Base-by-base conservation (phyloP, 495 filamentous ascomycete species). In the Penicillium lagena region DNA sequence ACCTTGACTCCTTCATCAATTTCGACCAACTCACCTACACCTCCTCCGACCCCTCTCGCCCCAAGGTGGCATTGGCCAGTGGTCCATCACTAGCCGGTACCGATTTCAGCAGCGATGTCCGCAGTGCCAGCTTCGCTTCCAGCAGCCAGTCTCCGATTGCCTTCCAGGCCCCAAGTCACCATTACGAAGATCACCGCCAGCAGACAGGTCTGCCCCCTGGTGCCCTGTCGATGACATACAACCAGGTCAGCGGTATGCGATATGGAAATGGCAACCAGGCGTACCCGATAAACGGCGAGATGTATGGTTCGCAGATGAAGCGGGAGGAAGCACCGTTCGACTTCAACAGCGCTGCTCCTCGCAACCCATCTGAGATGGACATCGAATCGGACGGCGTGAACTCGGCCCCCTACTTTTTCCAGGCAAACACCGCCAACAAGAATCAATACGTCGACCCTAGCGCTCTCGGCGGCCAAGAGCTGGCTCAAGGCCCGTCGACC, bases 111-210 rank as follows among this genome's bases (percentile, higher is more conserved):
- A 60, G 54, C 40, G 68, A 71, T 48, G 51, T 59, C 41, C 57
- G 67, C 38, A 67, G 64, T 50, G 58, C 68, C 43, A 65, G 61
- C 33, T 70, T 65, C 43, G 64, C 66, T 28, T 64, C 64, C n/a
- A 66, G 57, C 30, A 60, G 61, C 46, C 69, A 70, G 51, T 66
- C 66, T 15, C 77, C 74, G 30, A 79, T 83, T 56, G 63, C 68
- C 11, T 80, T 89, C 53, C 77, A 81, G 35, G 89, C 76, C 13
- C 90, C 91, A 8, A 95, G 89, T 57, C 89, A 96, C 70, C 85
- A 90, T 58, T 98, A 98, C 67, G 84, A 90, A 49, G 80, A 83
- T 36, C 88, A 95, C 66, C 84, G 85, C 64, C 91, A 98, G 58
- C 89, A 95, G 65, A 93, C 90, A 4, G 88, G 89, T 43, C 76